Evolutionary conservation across 352 stramenopile species (phyloP), one percentile per base, ranked within the genome.

Genomic region (Pythium volutum): DNA sequence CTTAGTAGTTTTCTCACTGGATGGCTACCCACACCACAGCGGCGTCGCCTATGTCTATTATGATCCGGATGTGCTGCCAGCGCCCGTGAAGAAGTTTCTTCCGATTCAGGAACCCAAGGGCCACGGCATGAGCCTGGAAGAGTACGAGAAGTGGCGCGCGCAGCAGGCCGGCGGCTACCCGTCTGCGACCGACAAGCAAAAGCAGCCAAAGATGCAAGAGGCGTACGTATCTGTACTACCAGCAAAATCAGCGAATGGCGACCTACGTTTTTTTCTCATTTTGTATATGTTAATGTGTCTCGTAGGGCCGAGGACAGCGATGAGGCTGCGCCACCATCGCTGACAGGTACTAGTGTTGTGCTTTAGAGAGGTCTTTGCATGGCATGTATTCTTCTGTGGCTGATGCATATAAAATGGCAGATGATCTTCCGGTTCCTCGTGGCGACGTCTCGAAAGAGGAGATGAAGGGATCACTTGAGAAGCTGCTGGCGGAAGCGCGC

Each of bases 141-240:
- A 95, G 66, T 95, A 95, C 58, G 86, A 95, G 46, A 69, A 87
- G 49, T 95, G 86, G 86, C 86, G 86, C 18, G 81, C 84, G 4
- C 76, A 87, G 59, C 86, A 95, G 61, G 70, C 70, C 0, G 77
- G n/a, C n/a, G n/a, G 75, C 6, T 87, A 79, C 43, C 73, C 73
- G 14, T 70, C 59, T 0, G n/a, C 42, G 42, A 48, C 31, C 14
- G 49, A 56, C 54, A 20, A 62, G 9, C 26, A 55, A 7, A 67
- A 69, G 43, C 79, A 74, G 36, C 14, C 36, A 16, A 79, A 79
- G 67, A 54, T 83, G 23, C 67, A 86, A 16, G 57, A 82, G 46
- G 31, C 74, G 31, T 66, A 79, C 56, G 79, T 18, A 16, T 36
- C 41, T 31, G 43, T 49, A 29, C 33, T 11, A 36, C n/a, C n/a